phyloP scores from a whole-genome alignment of 495 filamentous ascomycete species.

The Aspergillus bridgeri region DNA sequence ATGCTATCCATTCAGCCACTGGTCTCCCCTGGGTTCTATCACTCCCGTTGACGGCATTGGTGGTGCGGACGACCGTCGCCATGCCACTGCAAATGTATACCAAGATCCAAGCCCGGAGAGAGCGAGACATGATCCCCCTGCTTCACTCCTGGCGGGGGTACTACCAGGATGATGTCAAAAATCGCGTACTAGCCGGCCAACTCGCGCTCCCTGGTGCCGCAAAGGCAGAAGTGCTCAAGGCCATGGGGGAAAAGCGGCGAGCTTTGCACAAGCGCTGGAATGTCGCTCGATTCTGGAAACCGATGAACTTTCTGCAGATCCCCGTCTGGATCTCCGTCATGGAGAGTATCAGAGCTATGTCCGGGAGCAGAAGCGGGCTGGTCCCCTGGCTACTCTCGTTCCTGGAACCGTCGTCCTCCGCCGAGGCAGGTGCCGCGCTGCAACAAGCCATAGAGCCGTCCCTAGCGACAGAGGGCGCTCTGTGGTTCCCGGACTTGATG shows the following conservation, averaged over 20 bases:
- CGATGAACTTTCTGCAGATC: conserved; percentile 45
- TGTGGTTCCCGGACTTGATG: conserved; percentile 80
- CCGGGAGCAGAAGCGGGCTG: conserved; percentile 53
- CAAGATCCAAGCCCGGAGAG: conserved; percentile 37
- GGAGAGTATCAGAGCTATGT: conserved; percentile 64
- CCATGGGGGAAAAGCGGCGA: conserved; percentile 20
- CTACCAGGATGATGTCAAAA: conserved; percentile 19
- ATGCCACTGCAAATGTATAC: conserved; percentile 57
- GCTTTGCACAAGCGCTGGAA: conserved; percentile 44
- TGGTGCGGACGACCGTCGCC: conserved; percentile 56
- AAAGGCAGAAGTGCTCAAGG: neutral
- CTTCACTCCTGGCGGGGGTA: conserved; percentile 44
- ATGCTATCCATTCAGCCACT: conserved; percentile 56
- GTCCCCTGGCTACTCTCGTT: conserved; percentile 38
- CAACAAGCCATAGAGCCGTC: conserved; percentile 47
- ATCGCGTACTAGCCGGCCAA: conserved; percentile 1
- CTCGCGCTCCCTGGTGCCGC: neutral
- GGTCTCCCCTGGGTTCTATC: conserved; percentile 66
- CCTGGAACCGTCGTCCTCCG: conserved; percentile 10
- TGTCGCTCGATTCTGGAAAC: conserved; percentile 49
- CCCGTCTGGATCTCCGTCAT: conserved; percentile 68
- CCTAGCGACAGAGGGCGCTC: conserved; percentile 63
- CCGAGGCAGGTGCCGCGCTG: conserved; percentile 4
- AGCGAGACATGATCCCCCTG: conserved; percentile 48
- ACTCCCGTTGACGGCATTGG: conserved; percentile 66